These are phyloP conservation scores for Candida frijolesensis DNA, from an alignment of 1,139 yeast genomes.

Conservation along the genomic window DNA sequence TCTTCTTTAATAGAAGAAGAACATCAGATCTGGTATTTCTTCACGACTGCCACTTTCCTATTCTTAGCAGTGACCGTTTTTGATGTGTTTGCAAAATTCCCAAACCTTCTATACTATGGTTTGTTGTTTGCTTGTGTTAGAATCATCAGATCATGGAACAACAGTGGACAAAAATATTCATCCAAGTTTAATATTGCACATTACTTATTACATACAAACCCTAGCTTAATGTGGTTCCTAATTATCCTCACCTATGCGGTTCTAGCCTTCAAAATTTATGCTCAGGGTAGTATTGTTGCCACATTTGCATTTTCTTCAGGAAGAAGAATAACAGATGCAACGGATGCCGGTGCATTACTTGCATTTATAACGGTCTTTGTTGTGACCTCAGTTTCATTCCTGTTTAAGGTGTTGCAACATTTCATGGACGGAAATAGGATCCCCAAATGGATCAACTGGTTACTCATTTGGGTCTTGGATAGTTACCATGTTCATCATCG, in stretches of 20 bases:
- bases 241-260: slow-evolving; percentile 42
- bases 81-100: slow-evolving; percentile 9
- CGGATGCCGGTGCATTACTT: slow-evolving; percentile 27
- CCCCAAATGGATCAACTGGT: slow-evolving; percentile 38
- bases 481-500: slow-evolving; percentile 24
- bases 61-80: slow-evolving; percentile 18
- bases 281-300: slow-evolving; percentile 30
- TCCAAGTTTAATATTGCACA: slow-evolving; percentile 48
- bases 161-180: slow-evolving; percentile 80
- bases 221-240: slow-evolving; percentile 50
- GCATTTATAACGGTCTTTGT: slow-evolving; percentile 45
- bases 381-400: slow-evolving; percentile 42
- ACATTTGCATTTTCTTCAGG: slow-evolving; percentile 8
- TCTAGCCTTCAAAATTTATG: slow-evolving; percentile 23
- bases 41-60: slow-evolving; percentile 36
- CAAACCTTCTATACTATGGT: slow-evolving; percentile 20
- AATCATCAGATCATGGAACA: slow-evolving; percentile 80
- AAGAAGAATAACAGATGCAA: slow-evolving; percentile 11
- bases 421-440: slow-evolving; percentile 54
- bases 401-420: slow-evolving; percentile 62
- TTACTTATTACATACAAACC: slow-evolving; percentile 40
- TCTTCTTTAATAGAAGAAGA: slow-evolving; percentile 96
- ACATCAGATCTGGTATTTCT: slow-evolving; percentile 95
- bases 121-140: slow-evolving; percentile 50
- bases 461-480: slow-evolving; percentile 35